Base-by-base conservation (phyloP, 2,329 filamentous ascomycete genomes). In the Daldinia sp. region DNA sequence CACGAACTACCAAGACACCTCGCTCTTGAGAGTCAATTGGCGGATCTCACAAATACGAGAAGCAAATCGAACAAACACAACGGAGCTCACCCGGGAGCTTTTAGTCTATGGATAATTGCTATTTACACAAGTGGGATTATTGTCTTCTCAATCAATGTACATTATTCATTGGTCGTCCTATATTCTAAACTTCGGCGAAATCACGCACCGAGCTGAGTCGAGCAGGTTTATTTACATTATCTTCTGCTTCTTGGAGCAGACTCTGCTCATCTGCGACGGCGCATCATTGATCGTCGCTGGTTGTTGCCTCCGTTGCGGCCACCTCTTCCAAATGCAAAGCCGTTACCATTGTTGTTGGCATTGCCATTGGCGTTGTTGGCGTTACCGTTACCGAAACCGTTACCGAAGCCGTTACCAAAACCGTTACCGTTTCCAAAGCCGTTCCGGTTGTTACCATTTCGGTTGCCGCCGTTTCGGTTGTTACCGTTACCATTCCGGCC, bases 381-480 rank as follows among this genome's bases (percentile, higher is more conserved):
- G 4, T 64, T 64, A 42, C 41, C 55, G 28, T 65, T 63, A 42
- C 41, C 44, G 20, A 26, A 50, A 42, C 41, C 55, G 28, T 65
- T 63, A 42, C 41, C 44, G 20, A 26, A 50, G 4, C 44, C 44
- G 54, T 71, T 60, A 42, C 42, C 50, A 61, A 23, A 23, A 23
- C 20, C 20, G 20, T 68, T 68, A 33, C 51, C 58, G 44, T 61
- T 59, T 1, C 23, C 46, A 46, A 20, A 54, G 33, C 50, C 55
- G 26, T 67, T 69, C 20, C 23, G 37, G 35, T 65, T 67, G 37
- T 54, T 54, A 2, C 10, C 26, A 18, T 51, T 51, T 2, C 23
- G 20, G 23, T 48, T 48, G 20, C n/a, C 54, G 28, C 55, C 56
- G n/a, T 67, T 69, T 20, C n/a, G 30, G 35, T 65, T 67, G 35